Percentiles rank a stretch among this genome's conserved stretches.
phyloP scores from a whole-genome alignment of 345 rosid species.

The Brassica incana region DNA sequence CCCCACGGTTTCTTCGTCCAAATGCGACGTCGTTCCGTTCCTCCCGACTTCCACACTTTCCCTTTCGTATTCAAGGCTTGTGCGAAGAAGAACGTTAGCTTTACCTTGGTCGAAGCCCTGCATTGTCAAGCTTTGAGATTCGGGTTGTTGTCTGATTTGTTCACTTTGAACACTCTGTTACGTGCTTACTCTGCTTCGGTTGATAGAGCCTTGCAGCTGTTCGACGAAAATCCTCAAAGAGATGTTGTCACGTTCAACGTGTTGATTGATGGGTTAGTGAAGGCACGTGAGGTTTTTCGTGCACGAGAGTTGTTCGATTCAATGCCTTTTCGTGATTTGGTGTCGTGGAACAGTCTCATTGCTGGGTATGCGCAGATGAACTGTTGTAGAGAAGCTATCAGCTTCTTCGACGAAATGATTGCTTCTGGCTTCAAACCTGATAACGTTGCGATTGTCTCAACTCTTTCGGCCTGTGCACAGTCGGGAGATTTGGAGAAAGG shows the following conservation, averaged over 20 bases:
- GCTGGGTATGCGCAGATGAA: constrained; percentile 59
- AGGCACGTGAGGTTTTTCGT: constrained; percentile 47
- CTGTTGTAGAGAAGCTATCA: constrained; percentile 48
- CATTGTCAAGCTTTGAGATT: constrained; percentile 54
- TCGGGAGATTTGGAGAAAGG: constrained; percentile 61
- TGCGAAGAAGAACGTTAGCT: constrained; percentile 36
- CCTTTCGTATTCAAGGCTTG: constrained; percentile 70
- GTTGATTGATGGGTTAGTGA: constrained; percentile 61
- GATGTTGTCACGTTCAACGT: constrained; percentile 64
- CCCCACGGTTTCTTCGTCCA: constrained; percentile 54
- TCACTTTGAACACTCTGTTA: constrained; percentile 44
- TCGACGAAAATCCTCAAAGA: constrained; percentile 54
- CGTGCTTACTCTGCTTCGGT: neutral
- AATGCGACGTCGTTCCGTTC: constrained; percentile 57
- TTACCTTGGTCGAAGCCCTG: constrained; percentile 40
- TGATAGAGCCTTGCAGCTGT: constrained; percentile 42
- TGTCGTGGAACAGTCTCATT: constrained; percentile 68
- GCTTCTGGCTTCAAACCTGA: constrained; percentile 47
- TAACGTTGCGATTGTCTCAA: constrained; percentile 62
- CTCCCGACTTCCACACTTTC: constrained; percentile 62
- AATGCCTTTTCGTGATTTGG: constrained; percentile 63
- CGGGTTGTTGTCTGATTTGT: constrained; percentile 59
- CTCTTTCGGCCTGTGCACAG: constrained; percentile 78
- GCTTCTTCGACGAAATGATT: constrained; percentile 52
- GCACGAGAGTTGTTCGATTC: constrained; percentile 55